Evolutionary conservation across 495 filamentous ascomycete species (phyloP), one percentile per base, ranked within the genome.

Genomic region (Tuber magnatum): DNA sequence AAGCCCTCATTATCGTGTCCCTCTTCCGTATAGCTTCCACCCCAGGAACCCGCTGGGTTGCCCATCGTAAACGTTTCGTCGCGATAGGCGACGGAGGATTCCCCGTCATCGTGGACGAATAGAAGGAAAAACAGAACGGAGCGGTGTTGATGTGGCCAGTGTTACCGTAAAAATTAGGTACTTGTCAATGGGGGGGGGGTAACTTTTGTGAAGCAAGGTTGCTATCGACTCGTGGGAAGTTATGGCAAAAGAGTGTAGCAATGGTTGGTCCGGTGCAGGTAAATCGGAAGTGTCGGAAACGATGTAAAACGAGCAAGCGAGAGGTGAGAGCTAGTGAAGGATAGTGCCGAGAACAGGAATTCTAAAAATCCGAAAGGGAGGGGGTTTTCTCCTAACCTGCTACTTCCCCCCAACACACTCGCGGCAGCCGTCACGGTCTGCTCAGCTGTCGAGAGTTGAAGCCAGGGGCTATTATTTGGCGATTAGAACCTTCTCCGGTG

Each of bases 31-130:
- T 84, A 44, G 90, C 92, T 82, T 90, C 91, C 84, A 89, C 86
- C 75, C 92, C 91, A 72, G 88, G 90, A 77, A 90, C 87, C 81
- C 92, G 90, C 77, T 93, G 92, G 42, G 95, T 98, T 73, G 95
- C 95, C 95, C 95, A 99, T 90, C 96, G 86, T 86, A 75, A 83
- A 77, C 74, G 82, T 84, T 92, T 91, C 84, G 83, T 84, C 77
- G 81, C 78, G 35, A 44, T 77, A 9, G 81, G 75, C 24, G 77
- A 79, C 70, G 46, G 42, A 79, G 77, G 46, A 38, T 72, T 70
- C 61, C 76, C 77, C 56, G 77, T 74, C 77, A 79, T 79, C 77
- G 77, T 79, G 10, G 76, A 79, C 46, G 46, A 79, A 72, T 68
- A 79, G 69, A 75, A 79, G 71, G 76, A 73, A 79, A 79, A 79